Percentiles rank a stretch among this genome's conserved stretches.
phyloP scores from a whole-genome alignment of 805 yeast species.

The Candida stauntonica region DNA sequence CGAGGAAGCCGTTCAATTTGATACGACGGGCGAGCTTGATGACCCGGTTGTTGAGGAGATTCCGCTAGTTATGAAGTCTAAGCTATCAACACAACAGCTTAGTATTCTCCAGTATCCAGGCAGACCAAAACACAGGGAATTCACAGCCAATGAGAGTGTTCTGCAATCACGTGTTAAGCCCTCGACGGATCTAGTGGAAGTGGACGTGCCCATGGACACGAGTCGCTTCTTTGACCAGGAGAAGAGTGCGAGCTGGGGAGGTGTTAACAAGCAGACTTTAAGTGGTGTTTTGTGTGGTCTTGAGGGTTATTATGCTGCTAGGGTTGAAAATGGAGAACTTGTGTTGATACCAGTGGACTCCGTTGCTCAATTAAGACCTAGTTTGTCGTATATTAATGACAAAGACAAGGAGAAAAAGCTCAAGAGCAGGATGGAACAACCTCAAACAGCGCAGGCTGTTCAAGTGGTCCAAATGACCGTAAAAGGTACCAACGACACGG shows the following conservation, averaged over 20 bases:
- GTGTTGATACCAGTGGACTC: slow-evolving; percentile 62
- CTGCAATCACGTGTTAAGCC: slow-evolving; percentile 51
- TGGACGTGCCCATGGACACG: slow-evolving; percentile 73
- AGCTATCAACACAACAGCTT: slow-evolving; percentile 29
- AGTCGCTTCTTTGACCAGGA: slow-evolving; percentile 59
- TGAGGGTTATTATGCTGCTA: slow-evolving; percentile 48
- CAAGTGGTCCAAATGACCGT: slow-evolving; percentile 80
- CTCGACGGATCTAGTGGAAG: slow-evolving; percentile 59
- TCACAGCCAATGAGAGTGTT: slow-evolving; percentile 32
- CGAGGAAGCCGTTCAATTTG: not conserved
- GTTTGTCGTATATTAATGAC: slow-evolving; percentile 73
- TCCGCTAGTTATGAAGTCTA: slow-evolving; percentile 46
- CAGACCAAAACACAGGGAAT: slow-evolving; percentile 41
- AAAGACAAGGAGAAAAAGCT: slow-evolving; percentile 42
- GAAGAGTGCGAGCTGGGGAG: slow-evolving; percentile 62
- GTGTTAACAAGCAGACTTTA: slow-evolving; percentile 54
- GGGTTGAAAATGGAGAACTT: slow-evolving; percentile 44
- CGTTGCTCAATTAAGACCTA: slow-evolving; percentile 76
- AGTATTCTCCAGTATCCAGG: slow-evolving; percentile 60
- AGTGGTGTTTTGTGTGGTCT: slow-evolving; percentile 63
- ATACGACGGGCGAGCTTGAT: slow-evolving; percentile 25
- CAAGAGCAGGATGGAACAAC: slow-evolving; percentile 33
- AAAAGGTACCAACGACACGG: slow-evolving; percentile 51
- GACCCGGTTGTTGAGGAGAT: slow-evolving; percentile 56
- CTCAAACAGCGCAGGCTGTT: slow-evolving; percentile 52